These are phyloP conservation scores for Rhinocladiella similis DNA, from an alignment of 2,329 filamentous ascomycete species.

Conservation along the genomic window DNA sequence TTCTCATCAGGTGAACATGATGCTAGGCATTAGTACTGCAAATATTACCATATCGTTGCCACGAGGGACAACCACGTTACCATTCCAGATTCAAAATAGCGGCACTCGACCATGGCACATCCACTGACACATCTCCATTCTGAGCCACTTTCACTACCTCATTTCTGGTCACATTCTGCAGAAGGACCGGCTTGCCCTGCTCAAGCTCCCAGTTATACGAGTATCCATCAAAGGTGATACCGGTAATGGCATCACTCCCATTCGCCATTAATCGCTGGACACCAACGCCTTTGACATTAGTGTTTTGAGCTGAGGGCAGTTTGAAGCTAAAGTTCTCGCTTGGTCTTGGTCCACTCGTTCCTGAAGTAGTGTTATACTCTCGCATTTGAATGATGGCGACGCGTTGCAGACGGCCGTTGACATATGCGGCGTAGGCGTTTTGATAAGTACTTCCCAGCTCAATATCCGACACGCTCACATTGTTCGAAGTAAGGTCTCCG, in stretches of 20 bases:
- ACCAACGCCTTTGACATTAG: slow-evolving; percentile 26
- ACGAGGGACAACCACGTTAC: not conserved
- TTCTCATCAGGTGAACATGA: too few relatives aligned
- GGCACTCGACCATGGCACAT: slow-evolving; percentile 32
- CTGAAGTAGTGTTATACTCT: slow-evolving; percentile 55
- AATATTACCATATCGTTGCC: too few relatives aligned
- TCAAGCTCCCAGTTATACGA: slow-evolving; percentile 64
- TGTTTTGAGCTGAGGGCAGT: slow-evolving; percentile 24
- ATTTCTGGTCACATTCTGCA: slow-evolving; percentile 57
- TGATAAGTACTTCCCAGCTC: slow-evolving; percentile 40
- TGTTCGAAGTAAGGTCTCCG: slow-evolving; percentile 36
- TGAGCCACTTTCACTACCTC: slow-evolving; percentile 42
- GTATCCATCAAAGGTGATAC: slow-evolving; percentile 61
- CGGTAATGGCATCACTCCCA: slow-evolving; percentile 63
- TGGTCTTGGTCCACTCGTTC: slow-evolving; percentile 18
- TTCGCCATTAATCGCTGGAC: slow-evolving; percentile 59
- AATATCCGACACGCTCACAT: slow-evolving; percentile 52
- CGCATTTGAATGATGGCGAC: slow-evolving; percentile 60
- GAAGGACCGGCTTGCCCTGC: slow-evolving; percentile 52
- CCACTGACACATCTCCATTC: slow-evolving; percentile 36
- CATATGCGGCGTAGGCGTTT: slow-evolving; percentile 59
- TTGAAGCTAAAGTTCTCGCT: slow-evolving; percentile 31
- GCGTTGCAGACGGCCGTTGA: slow-evolving; percentile 44
- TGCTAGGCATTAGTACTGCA: too few relatives aligned
- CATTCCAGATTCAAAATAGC: slow-evolving; percentile 29